Conservation (phyloP, 2,329 filamentous ascomycete species). For the Cercospora zeina region DNA sequence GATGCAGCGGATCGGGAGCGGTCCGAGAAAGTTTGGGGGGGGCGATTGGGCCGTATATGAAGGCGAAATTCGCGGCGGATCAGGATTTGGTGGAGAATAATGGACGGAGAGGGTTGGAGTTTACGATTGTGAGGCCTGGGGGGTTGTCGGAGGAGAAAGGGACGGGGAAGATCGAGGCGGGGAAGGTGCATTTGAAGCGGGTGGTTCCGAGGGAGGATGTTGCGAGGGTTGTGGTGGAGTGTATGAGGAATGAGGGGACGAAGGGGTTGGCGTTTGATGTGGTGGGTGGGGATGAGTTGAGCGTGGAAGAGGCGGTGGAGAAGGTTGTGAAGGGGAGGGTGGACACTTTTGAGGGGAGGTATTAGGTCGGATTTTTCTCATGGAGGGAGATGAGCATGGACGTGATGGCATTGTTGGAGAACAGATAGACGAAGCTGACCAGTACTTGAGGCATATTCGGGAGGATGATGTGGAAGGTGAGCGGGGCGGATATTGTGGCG, state of each 20-base stretch:
- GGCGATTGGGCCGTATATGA: constrained; percentile 45
- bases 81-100: constrained; percentile 45
- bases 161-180: constrained; percentile 46
- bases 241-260: constrained; percentile 54
- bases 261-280: constrained; percentile 49
- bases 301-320: constrained; percentile 44
- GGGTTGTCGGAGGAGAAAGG: constrained; percentile 51
- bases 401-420: background rate
- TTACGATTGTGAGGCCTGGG: constrained; percentile 51
- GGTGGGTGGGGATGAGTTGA: constrained; percentile 44
- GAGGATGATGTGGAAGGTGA: background rate
- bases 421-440: background rate
- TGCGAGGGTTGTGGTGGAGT: constrained; percentile 57
- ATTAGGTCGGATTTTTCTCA: constrained; percentile 23
- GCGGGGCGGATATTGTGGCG: background rate
- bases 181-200: constrained; percentile 44
- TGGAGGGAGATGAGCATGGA: background rate
- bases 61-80: constrained; percentile 49
- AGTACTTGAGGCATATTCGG: background rate
- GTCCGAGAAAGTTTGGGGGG: constrained; percentile 45
- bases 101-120: constrained; percentile 43
- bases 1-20: constrained; percentile 42
- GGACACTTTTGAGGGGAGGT: constrained; percentile 41
- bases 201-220: constrained; percentile 59
- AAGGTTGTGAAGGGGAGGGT: constrained; percentile 43